Conservation (phyloP, 2,329 filamentous ascomycete species). For the Stagonosporopsis vannaccii region DNA sequence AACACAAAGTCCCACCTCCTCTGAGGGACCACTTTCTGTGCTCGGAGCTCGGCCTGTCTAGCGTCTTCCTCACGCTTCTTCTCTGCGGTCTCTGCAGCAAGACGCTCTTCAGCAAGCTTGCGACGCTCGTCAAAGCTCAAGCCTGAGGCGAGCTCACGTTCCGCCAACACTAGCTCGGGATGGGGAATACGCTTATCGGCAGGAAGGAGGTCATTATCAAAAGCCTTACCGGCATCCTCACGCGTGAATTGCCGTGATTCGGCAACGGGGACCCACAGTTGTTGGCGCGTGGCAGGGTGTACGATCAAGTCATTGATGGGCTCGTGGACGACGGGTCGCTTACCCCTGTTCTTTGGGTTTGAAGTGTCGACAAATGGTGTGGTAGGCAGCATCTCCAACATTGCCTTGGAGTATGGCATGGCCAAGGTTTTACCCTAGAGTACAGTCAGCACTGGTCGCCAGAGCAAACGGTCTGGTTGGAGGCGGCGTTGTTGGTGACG, state of each 20-base stretch:
- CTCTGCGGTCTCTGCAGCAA: constrained; percentile 43
- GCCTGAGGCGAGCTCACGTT: constrained; percentile 48
- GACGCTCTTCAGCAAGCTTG: constrained; percentile 40
- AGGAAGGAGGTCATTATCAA: constrained; percentile 65
- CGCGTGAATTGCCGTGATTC: constrained; percentile 72
- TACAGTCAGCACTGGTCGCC: constrained; percentile 25
- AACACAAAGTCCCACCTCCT: constrained; percentile 68
- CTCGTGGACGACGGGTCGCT: constrained; percentile 60
- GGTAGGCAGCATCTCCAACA: constrained; percentile 79
- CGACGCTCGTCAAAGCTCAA: constrained; percentile 45
- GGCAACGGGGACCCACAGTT: constrained; percentile 69
- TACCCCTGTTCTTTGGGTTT: constrained; percentile 35
- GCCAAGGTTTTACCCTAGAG: constrained; percentile 78
- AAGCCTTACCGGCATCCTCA: constrained; percentile 68
- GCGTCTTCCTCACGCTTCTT: constrained; percentile 51
- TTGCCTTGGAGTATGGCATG: constrained; percentile 75
- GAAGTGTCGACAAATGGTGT: constrained; percentile 57
- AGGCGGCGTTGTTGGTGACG: constrained; percentile 17
- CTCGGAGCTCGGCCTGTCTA: constrained; percentile 54
- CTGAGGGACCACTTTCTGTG: constrained; percentile 54
- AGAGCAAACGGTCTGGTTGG: background rate
- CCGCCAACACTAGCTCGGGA: constrained; percentile 62
- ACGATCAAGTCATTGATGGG: constrained; percentile 70
- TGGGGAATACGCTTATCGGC: constrained; percentile 71
- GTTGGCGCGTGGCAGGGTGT: constrained; percentile 61